phyloP scores from a whole-genome alignment of 2,329 filamentous ascomycete species.

The Aspergillus unguis region DNA sequence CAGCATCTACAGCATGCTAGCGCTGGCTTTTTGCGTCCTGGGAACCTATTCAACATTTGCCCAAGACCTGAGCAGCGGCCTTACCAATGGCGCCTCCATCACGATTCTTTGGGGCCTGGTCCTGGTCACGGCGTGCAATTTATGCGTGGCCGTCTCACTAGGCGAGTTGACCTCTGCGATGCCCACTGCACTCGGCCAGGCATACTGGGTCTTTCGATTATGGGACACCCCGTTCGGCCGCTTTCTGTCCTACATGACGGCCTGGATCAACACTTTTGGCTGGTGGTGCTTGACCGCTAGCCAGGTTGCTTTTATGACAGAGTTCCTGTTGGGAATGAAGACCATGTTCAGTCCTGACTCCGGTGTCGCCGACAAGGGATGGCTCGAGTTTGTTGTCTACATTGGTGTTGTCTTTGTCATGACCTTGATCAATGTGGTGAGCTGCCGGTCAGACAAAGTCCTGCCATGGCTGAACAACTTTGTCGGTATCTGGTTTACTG shows the following conservation, averaged over 20 bases:
- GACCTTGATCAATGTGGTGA: constrained; percentile 51
- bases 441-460: constrained; percentile 49
- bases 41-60: constrained; percentile 60
- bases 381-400: constrained; percentile 57
- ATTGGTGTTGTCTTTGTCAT: constrained; percentile 49
- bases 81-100: constrained; percentile 63
- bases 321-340: constrained; percentile 58
- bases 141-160: constrained; percentile 61
- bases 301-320: constrained; percentile 57
- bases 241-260: constrained; percentile 55
- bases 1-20: constrained; percentile 55
- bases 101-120: constrained; percentile 69
- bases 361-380: constrained; percentile 46
- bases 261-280: constrained; percentile 60
- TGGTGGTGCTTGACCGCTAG: constrained; percentile 59
- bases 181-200: constrained; percentile 60
- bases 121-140: constrained; percentile 59
- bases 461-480: constrained; percentile 57
- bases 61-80: constrained; percentile 50
- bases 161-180: constrained; percentile 65
- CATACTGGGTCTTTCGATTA: constrained; percentile 54
- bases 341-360: constrained; percentile 51
- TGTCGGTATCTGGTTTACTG: constrained; percentile 52
- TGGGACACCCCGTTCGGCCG: constrained; percentile 43
- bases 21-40: constrained; percentile 56